A percentile compares a stretch with the other conserved stretches of the same genome.
Evolutionary conservation across 2,329 filamentous ascomycete species (phyloP).

Genomic region (Clonostachys solani): DNA sequence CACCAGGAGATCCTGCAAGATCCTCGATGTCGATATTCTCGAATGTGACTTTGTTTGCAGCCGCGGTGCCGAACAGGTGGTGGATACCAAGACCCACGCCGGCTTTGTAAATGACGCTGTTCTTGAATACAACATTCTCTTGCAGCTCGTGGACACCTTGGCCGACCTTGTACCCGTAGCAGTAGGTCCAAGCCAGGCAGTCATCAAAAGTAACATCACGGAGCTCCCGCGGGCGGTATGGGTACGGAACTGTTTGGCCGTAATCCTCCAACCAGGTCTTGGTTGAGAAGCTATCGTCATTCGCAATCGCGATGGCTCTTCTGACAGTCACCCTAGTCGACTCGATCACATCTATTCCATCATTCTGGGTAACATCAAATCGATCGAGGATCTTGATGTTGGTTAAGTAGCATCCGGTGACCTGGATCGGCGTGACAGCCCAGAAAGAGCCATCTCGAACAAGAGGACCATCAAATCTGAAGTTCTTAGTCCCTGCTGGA

Average conservation of each 20-base stretch:
- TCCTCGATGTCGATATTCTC: constrained; percentile 2
- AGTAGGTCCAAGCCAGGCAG: constrained; percentile 2
- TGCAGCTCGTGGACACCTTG: not conserved
- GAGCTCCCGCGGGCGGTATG: not conserved
- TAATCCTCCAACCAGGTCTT: constrained; percentile 1
- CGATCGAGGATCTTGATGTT: constrained; percentile 2
- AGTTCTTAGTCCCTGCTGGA: not conserved
- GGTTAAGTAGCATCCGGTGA: not conserved
- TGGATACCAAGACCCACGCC: constrained; percentile 1
- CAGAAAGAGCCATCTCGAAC: constrained; percentile 2
- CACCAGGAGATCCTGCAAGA: not conserved
- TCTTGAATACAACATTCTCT: not conserved
- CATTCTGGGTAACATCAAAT: constrained; percentile 2
- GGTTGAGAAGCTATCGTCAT: constrained; percentile 2
- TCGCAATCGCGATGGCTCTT: constrained; percentile 1
- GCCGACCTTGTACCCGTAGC: constrained; percentile 1
- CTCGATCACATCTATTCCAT: constrained; percentile 1
- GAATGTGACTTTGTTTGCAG: not conserved
- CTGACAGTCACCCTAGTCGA: not conserved
- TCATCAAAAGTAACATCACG: constrained; percentile 1
- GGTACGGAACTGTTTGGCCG: constrained; percentile 1
- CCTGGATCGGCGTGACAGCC: constrained; percentile 1
- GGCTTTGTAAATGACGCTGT: constrained; percentile 1
- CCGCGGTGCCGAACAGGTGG: not conserved
- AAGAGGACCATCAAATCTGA: not conserved